Evolutionary conservation across 371 early-diverging fungal species (phyloP), one percentile per base, ranked within the genome.

Genomic region (Mortierella sp.): DNA sequence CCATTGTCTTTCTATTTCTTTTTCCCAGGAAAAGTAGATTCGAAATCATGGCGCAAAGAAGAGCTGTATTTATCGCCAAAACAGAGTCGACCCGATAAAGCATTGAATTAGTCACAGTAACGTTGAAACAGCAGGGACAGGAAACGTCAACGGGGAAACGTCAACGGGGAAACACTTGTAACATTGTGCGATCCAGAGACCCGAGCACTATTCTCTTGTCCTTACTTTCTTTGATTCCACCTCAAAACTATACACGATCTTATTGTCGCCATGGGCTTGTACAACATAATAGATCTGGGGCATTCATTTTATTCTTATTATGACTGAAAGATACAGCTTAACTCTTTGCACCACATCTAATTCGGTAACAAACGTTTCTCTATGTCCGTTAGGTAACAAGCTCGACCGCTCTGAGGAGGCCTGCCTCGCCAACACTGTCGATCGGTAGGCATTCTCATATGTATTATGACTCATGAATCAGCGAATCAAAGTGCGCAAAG

Each of bases 361-460:
- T 43, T 45, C 63, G 33, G 28, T 43, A 10, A 59, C 19, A 10
- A 28, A 24, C 28, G 32, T 32, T 38, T 59, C 36, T n/a, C 6
- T 19, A 6, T 33, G 40, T 19, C 1, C 28, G 16, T n/a, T 76
- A 81, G 82, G 89, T 77, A 94, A 91, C 87, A 88, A 89, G 72
- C 84, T 93, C 40, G 91, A 91, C 68, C 86, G 86, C 58, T 85
- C 84, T 50, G 94, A 94, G 77, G 88, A 89, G 71, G 85, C 88
- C 41, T 95, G 95, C 81, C 86, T 95, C 70, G 87, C 91, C 57
- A 94, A 94, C 90, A 94, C 94, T 79, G 94, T 95, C 19, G 92
- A 90, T 52, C 91, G 95, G 80, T 80, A 74, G 43, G 74, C 33
- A 24, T 19, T 13, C 36, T 13, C 40, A 19, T 28, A 28, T 40